phyloP scores from a whole-genome alignment of 2,329 filamentous ascomycete species.

The Beauveria scarabaeidicola region DNA sequence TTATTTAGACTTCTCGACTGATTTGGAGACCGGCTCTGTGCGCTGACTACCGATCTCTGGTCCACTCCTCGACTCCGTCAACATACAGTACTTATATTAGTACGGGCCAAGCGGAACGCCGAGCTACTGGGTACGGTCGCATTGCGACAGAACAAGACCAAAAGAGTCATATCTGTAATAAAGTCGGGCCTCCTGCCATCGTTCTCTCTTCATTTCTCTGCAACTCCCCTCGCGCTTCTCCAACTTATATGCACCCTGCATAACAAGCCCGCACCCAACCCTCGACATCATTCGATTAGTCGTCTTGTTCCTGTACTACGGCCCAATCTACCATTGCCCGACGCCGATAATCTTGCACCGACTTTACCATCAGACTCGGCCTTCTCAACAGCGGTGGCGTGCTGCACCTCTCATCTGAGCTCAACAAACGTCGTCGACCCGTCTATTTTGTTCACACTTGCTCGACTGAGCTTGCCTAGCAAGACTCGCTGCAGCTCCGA shows the following conservation, averaged over 20 bases:
- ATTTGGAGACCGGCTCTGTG: constrained; percentile 4
- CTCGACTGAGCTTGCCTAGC: not conserved
- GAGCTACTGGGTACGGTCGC: constrained; percentile 7
- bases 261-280: not conserved
- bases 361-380: not conserved
- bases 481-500: not conserved
- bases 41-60: constrained; percentile 6
- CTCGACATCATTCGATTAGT: not conserved
- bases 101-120: constrained; percentile 9
- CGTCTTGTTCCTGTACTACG: constrained; percentile 4
- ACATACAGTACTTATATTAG: not conserved
- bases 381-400: constrained; percentile 1
- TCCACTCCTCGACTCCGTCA: constrained; percentile 3
- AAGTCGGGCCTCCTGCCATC: not conserved
- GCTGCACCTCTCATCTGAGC: not conserved
- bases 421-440: not conserved
- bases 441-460: constrained; percentile 1
- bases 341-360: constrained; percentile 1
- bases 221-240: not conserved
- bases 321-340: constrained; percentile 9
- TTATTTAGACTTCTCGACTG: constrained; percentile 1
- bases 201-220: not conserved
- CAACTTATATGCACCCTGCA: not conserved
- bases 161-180: constrained; percentile 10
- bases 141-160: not conserved